These are phyloP conservation scores for Dothideomycetes sp. DNA, from an alignment of 2,329 filamentous ascomycete genomes.

Conservation along the genomic window DNA sequence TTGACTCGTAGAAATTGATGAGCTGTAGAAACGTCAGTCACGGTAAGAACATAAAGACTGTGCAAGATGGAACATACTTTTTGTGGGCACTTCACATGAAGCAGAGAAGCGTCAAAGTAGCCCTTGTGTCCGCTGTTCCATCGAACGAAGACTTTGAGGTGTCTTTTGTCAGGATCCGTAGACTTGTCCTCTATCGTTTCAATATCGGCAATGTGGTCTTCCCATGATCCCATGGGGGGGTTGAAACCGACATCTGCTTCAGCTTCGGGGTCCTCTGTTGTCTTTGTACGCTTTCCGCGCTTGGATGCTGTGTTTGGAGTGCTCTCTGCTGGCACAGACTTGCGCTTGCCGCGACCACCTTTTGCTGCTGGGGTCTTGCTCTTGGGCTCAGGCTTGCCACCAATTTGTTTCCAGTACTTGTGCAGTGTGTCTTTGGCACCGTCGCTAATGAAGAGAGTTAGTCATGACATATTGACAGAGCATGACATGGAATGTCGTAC, in stretches of 20 bases:
- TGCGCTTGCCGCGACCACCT: conserved; percentile 23
- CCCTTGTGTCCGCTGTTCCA: conserved; percentile 69
- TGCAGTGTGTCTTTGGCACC: conserved; percentile 47
- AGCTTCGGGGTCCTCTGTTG: conserved; percentile 33
- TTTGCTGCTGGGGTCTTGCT: conserved; percentile 19
- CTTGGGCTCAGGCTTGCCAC: conserved; percentile 41
- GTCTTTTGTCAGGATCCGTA: conserved; percentile 21
- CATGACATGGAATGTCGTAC: conserved; percentile 30
- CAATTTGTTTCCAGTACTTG: conserved; percentile 54
- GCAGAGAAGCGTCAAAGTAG: no score
- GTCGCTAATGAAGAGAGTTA: conserved; percentile 17
- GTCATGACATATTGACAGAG: neutral
- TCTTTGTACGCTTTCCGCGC: conserved; percentile 6
- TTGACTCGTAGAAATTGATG: conserved; percentile 10
- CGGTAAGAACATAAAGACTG: neutral
- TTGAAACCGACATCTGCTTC: conserved; percentile 43
- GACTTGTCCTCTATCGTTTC: conserved; percentile 61
- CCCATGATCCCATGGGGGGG: conserved; percentile 67
- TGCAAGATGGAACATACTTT: conserved; percentile 41
- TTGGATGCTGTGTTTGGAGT: conserved; percentile 14
- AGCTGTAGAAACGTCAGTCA: conserved; percentile 2
- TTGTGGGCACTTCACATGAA: conserved; percentile 68
- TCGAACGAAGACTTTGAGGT: conserved; percentile 58
- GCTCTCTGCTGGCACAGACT: conserved; percentile 12
- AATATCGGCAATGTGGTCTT: conserved; percentile 60